Base-by-base conservation (phyloP, 2,329 filamentous ascomycete genomes). In the Byssochlamys sp. region DNA sequence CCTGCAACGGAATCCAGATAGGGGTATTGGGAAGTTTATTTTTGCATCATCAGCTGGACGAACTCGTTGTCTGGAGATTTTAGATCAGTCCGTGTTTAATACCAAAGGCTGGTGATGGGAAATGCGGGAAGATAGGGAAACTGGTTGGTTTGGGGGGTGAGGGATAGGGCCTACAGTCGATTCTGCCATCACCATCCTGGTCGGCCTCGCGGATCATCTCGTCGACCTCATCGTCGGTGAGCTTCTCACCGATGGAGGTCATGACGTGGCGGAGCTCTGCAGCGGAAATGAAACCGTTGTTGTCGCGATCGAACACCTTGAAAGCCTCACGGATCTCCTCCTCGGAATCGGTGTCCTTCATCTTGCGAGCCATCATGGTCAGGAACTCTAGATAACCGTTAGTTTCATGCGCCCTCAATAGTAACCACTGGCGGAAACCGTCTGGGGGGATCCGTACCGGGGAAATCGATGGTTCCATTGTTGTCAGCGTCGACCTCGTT, bases 21-120 rank as follows among this genome's bases (percentile, higher is more conserved):
- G 61, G 60, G 62, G 59, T 62, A 59, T 62, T 62, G 57, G 54
- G 58, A 54, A 56, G 62, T 74, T 81, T 89, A 92, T 82, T 92
- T 92, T 83, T 94, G 89, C 89, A 94, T 92, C 89, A 94, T 94
- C 73, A 94, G 86, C 79, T 94, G 89, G 67, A 94, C 89, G 72
- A 94, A 94, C 77, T 94, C 89, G 80, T 92, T 92, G 79, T 92
- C 89, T 92, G 67, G 52, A 14, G 53, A 19, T 48, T 25, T 14
- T 14, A 45, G n/a, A 31, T 57, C 49, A 57, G 55, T 29, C 28
- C 28, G 11, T 28, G 10, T 53, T 24, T 25, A 52, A 52, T 27
- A 52, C 1, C 50, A 26, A n/a, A 27, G 28, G 29, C 26, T 31
- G 29, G 7, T 7, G 29, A 31, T 10, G 2, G 1, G 55, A 29